Conservation (phyloP, 345 rosid genomes). For the Citrus australasica region DNA sequence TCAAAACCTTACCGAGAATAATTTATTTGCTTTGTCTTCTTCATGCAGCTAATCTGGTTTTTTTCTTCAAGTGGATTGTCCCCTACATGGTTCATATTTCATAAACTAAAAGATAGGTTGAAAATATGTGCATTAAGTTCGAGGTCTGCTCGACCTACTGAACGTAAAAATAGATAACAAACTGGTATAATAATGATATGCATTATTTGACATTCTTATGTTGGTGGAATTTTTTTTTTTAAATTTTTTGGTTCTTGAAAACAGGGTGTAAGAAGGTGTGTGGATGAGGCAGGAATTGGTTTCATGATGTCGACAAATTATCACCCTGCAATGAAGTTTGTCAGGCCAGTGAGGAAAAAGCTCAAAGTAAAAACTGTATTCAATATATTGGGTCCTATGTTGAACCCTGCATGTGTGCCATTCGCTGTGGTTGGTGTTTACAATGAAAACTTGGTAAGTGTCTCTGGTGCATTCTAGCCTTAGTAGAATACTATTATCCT, state of each 20-base stretch:
- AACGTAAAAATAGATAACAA: neutral
- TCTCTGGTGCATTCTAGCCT: neutral
- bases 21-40: neutral
- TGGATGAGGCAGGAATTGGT: conserved; percentile 81
- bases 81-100: neutral
- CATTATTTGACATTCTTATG: neutral
- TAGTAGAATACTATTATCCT: neutral
- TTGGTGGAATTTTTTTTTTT: conserved; percentile 4
- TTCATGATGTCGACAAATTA: conserved; percentile 90
- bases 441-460: conserved; percentile 64
- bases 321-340: conserved; percentile 94
- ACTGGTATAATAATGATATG: neutral
- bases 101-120: neutral
- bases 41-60: neutral
- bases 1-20: neutral
- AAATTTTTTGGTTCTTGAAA: neutral
- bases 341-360: conserved; percentile 77
- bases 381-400: conserved; percentile 87
- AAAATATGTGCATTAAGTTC: neutral
- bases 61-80: neutral
- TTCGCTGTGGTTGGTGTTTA: conserved; percentile 93
- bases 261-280: conserved; percentile 67
- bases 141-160: neutral
- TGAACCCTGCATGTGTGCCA: conserved; percentile 83
- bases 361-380: conserved; percentile 83